phyloP scores from a whole-genome alignment of 208 protist species.

The Crithidia fasciculata region DNA sequence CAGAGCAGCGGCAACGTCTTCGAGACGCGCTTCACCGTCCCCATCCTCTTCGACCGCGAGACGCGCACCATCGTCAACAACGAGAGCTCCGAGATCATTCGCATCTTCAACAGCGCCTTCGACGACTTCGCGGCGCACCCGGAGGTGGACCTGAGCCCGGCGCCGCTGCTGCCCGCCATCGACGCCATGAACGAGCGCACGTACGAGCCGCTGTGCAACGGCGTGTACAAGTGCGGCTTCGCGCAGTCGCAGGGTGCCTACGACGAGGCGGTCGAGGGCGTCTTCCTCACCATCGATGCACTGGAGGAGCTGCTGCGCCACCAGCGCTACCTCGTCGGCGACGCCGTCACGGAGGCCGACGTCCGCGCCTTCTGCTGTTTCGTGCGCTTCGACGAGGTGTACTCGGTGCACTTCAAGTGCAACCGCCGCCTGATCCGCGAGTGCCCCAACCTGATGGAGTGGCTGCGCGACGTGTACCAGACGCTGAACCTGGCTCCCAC shows the following conservation, averaged over 20 bases:
- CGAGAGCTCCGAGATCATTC: constrained; percentile 89
- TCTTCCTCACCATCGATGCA: constrained; percentile 47
- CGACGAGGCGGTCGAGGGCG: constrained; percentile 43
- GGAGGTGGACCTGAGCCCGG: constrained; percentile 75
- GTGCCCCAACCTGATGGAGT: constrained; percentile 82
- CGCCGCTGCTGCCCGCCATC: constrained; percentile 66
- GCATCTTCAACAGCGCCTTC: constrained; percentile 86
- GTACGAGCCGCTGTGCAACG: constrained; percentile 87
- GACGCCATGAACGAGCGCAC: constrained; percentile 82
- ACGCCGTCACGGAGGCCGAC: constrained; percentile 80
- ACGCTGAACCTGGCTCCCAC: constrained; percentile 50
- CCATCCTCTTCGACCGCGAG: constrained; percentile 92
- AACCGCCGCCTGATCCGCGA: constrained; percentile 78
- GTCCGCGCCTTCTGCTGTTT: constrained; percentile 87
- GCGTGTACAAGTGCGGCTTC: constrained; percentile 92
- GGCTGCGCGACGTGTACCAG: constrained; percentile 85
- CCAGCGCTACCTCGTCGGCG: constrained; percentile 63
- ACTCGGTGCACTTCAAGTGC: constrained; percentile 89
- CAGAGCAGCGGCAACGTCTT: constrained; percentile 43
- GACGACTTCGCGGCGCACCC: constrained; percentile 57
- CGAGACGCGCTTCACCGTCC: constrained; percentile 79
- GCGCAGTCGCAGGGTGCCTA: constrained; percentile 75
- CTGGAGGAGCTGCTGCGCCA: constrained; percentile 52
- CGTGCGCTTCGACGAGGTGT: constrained; percentile 91
- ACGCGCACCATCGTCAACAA: constrained; percentile 91